Evolutionary conservation across 1,284 basidiomycete species (phyloP).

Genomic region (Golubevia sp.): DNA sequence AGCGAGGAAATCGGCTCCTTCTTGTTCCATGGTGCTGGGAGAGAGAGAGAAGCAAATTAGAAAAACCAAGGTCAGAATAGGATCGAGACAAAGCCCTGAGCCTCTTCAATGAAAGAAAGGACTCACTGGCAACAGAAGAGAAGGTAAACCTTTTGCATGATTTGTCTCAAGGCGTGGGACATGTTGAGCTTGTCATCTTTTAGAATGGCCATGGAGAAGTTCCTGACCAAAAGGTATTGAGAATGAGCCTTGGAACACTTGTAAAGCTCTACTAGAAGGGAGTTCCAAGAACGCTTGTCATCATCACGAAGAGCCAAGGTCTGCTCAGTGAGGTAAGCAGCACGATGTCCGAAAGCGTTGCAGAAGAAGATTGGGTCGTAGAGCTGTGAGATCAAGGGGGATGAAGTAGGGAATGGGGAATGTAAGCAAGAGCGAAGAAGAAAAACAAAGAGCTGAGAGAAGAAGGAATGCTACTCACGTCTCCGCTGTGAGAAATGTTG

Average conservation of each 20-base stretch:
- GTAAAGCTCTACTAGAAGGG: constrained; percentile 61
- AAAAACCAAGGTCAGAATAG: neutral
- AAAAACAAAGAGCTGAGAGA: neutral
- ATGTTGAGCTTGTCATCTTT: constrained; percentile 59
- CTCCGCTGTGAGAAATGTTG: constrained; percentile 33
- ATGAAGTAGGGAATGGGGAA: neutral
- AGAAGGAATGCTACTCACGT: constrained; percentile 8
- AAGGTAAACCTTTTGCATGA: constrained; percentile 58
- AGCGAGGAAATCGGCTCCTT: constrained; percentile 62
- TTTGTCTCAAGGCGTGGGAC: constrained; percentile 57
- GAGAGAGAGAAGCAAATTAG: too few relatives aligned
- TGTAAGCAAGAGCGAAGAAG: neutral
- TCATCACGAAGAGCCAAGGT: constrained; percentile 61
- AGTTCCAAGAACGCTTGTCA: constrained; percentile 61
- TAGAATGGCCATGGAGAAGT: constrained; percentile 62
- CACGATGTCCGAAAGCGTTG: constrained; percentile 62
- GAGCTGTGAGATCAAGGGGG: constrained; percentile 34
- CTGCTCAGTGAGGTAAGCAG: constrained; percentile 61
- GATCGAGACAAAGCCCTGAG: neutral
- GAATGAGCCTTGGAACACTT: constrained; percentile 56
- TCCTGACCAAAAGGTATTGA: constrained; percentile 55
- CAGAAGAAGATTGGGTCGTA: constrained; percentile 57
- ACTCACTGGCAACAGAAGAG: constrained; percentile 26
- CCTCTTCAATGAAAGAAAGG: neutral
- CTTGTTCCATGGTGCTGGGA: constrained; percentile 34